Conservation (phyloP, 2,329 filamentous ascomycete species). For the Colletotrichum musae region DNA sequence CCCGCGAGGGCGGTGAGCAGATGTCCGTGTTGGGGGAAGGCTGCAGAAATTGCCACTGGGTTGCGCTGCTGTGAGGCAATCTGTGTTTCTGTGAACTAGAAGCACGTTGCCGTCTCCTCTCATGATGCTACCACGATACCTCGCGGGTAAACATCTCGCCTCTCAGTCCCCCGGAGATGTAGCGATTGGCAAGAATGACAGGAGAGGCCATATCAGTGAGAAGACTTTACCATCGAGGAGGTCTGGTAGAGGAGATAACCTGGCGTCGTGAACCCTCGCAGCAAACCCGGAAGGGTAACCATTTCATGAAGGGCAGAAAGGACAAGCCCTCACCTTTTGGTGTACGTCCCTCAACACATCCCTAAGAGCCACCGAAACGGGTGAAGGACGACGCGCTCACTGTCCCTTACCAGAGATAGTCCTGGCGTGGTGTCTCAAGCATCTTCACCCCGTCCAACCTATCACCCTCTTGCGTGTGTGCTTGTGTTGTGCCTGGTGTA, state of each 20-base stretch:
- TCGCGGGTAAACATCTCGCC: conserved; percentile 1
- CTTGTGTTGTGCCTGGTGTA: conserved; percentile 12
- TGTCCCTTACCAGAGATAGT: conserved; percentile 11
- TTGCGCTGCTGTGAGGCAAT: neutral
- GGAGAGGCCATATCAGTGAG: conserved; percentile 6
- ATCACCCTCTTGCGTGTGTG: neutral
- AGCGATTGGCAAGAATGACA: conserved; percentile 2
- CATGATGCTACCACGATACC: conserved; percentile 2
- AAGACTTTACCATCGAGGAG: neutral
- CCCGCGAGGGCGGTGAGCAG: neutral
- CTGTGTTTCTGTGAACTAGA: neutral
- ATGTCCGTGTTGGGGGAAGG: neutral
- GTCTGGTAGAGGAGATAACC: neutral
- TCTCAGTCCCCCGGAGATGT: neutral
- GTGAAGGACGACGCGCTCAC: neutral
- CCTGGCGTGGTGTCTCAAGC: conserved; percentile 19
- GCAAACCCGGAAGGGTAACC: conserved; percentile 12
- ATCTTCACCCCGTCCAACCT: conserved; percentile 16
- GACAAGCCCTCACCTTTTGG: neutral
- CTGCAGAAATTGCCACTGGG: neutral
- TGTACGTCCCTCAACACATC: neutral
- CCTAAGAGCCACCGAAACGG: conserved; percentile 3
- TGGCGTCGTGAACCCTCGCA: neutral
- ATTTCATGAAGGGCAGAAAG: conserved; percentile 2
- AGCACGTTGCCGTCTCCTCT: conserved; percentile 8